phyloP scores from a whole-genome alignment of 164 flowering plant species.

The Vitis rupestris region DNA sequence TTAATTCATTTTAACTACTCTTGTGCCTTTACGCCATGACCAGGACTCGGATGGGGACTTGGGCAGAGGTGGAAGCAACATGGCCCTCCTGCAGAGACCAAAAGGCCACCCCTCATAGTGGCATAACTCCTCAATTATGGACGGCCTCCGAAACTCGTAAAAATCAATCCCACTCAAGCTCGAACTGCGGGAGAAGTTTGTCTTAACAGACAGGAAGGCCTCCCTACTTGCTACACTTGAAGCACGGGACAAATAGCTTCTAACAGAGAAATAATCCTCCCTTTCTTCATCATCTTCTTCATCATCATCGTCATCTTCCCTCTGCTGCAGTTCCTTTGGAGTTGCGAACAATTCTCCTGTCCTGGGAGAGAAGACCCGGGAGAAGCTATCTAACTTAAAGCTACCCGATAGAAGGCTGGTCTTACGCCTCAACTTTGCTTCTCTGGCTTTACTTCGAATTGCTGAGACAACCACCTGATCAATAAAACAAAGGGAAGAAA shows the following conservation, averaged over 20 bases:
- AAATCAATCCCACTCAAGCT: conserved; percentile 37
- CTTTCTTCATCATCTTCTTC: conserved; percentile 21
- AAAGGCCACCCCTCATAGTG: conserved; percentile 92
- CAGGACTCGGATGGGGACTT: conserved; percentile 85
- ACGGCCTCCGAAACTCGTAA: conserved; percentile 26
- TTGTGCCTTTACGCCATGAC: conserved; percentile 57
- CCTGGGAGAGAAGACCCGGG: conserved; percentile 44
- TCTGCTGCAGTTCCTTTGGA: conserved; percentile 14
- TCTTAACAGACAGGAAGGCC: conserved; percentile 37
- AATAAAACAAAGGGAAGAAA: not conserved
- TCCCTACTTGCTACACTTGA: conserved; percentile 40
- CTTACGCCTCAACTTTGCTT: conserved; percentile 50
- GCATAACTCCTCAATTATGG: conserved; percentile 50
- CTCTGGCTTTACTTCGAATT: conserved; percentile 57
- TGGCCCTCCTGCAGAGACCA: conserved; percentile 63
- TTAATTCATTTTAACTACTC: conserved; percentile 10
- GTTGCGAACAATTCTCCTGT: conserved; percentile 31
- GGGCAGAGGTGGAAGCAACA: conserved; percentile 85
- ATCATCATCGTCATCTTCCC: conserved; percentile 1
- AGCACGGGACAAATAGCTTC: conserved; percentile 44
- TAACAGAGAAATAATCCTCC: conserved; percentile 47
- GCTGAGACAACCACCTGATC: conserved; percentile 54
- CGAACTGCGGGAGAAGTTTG: conserved; percentile 43
- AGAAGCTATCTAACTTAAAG: conserved; percentile 31
- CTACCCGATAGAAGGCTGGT: not conserved